Evolutionary conservation across 768 basidiomycete genomes (phyloP).

Genomic region (Pleurotus eryngii): DNA sequence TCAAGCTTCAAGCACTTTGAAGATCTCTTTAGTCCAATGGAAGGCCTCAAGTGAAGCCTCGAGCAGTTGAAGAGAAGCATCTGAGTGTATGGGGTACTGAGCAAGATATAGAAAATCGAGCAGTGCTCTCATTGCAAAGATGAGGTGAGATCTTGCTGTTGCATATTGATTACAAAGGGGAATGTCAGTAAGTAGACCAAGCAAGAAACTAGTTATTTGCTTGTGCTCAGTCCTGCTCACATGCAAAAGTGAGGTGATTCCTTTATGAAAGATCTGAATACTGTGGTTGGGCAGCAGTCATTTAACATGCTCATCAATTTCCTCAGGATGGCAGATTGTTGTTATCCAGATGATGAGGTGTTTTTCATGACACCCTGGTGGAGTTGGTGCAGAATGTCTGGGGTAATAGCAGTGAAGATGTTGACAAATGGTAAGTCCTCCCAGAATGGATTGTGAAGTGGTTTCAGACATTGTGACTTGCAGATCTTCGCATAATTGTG

Average conservation of each 20-base stretch:
- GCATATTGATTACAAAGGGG: neutral
- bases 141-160: slow-evolving; percentile 5
- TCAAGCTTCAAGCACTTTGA: slow-evolving; percentile 12
- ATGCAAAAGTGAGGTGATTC: slow-evolving; percentile 20
- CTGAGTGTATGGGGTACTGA: slow-evolving; percentile 12
- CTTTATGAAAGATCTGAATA: slow-evolving; percentile 29
- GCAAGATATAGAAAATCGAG: slow-evolving; percentile 24
- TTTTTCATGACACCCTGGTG: slow-evolving; percentile 39
- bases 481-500: too few species aligned
- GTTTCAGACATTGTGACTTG: too few species aligned
- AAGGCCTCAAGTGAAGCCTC: slow-evolving; percentile 10
- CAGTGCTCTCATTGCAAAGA: slow-evolving; percentile 10
- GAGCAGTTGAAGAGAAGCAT: slow-evolving; percentile 12
- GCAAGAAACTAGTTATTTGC: slow-evolving; percentile 7
- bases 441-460: slow-evolving; percentile 28
- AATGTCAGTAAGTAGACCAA: neutral
- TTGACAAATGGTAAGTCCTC: slow-evolving; percentile 21
- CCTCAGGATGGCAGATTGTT: slow-evolving; percentile 13
- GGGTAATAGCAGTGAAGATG: slow-evolving; percentile 30
- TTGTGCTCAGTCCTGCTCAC: slow-evolving; percentile 7
- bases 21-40: slow-evolving; percentile 15
- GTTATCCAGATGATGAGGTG: slow-evolving; percentile 30
- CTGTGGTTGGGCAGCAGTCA: slow-evolving; percentile 18
- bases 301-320: slow-evolving; percentile 27
- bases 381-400: slow-evolving; percentile 40